Conservation (phyloP, 768 basidiomycete species). For the Kwoniella newhampshirensis region DNA sequence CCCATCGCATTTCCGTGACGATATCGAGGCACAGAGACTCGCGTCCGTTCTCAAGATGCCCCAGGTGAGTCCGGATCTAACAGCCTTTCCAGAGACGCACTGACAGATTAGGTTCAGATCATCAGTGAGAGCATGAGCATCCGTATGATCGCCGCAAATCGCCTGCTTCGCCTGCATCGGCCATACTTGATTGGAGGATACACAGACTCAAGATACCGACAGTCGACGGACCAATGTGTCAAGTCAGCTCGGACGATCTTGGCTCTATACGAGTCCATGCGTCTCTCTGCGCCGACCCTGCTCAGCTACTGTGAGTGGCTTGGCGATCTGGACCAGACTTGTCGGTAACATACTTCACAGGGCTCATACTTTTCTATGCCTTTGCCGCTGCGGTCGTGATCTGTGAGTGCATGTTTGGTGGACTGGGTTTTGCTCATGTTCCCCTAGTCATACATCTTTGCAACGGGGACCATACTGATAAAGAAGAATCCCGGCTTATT, state of each 20-base stretch:
- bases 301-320: slow-evolving; percentile 3
- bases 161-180: slow-evolving; percentile 3
- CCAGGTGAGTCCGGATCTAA: neutral
- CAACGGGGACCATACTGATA: neutral
- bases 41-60: neutral
- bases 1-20: neutral
- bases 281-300: neutral
- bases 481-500: neutral
- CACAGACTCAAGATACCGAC: neutral
- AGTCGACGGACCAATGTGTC: slow-evolving; percentile 4
- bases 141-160: slow-evolving; percentile 2
- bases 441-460: slow-evolving; percentile 6
- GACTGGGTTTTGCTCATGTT: neutral
- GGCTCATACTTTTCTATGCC: neutral
- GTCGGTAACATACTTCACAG: neutral
- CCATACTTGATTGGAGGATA: slow-evolving; percentile 7
- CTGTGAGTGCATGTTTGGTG: neutral
- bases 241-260: slow-evolving; percentile 1
- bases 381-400: slow-evolving; percentile 8
- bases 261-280: neutral
- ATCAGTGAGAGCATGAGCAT: neutral
- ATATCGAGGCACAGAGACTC: neutral
- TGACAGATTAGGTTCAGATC: slow-evolving; percentile 2
- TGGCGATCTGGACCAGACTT: neutral
- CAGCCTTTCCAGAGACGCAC: too few species aligned